phyloP scores from a whole-genome alignment of 2,329 filamentous ascomycete species.

The Stachybotrys chartarum region DNA sequence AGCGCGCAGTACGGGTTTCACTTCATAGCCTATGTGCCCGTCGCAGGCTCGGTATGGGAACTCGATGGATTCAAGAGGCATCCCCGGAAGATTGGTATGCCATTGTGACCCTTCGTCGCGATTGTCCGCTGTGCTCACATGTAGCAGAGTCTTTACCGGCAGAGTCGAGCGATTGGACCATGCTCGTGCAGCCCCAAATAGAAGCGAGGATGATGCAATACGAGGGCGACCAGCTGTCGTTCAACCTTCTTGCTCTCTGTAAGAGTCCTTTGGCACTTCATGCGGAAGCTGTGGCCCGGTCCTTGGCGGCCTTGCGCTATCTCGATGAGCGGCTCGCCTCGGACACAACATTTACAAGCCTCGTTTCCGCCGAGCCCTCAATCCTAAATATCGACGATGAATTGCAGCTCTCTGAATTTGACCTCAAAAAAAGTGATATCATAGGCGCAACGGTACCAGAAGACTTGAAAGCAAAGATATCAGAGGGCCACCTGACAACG shows the following conservation, averaged over 20 bases:
- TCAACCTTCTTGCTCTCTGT: slow-evolving; percentile 70
- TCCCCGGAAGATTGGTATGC: slow-evolving; percentile 40
- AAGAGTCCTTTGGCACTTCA: slow-evolving; percentile 53
- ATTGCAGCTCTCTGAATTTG: slow-evolving; percentile 20
- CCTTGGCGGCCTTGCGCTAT: slow-evolving; percentile 29
- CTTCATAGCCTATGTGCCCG: slow-evolving; percentile 83
- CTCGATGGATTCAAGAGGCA: slow-evolving; percentile 75
- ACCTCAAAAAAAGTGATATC: slow-evolving; percentile 17
- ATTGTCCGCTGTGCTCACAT: neutral
- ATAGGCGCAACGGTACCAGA: slow-evolving; percentile 10
- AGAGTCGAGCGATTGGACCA: slow-evolving; percentile 52
- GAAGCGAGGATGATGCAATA: slow-evolving; percentile 60
- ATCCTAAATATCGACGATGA: slow-evolving; percentile 14
- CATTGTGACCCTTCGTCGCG: neutral
- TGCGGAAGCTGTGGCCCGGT: slow-evolving; percentile 36
- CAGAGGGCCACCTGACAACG: slow-evolving; percentile 3
- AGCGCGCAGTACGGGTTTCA: slow-evolving; percentile 65
- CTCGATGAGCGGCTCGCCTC: slow-evolving; percentile 25
- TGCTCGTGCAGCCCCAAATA: slow-evolving; percentile 57
- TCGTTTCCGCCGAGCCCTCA: slow-evolving; percentile 12
- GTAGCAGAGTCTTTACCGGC: slow-evolving; percentile 11
- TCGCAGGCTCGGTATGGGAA: slow-evolving; percentile 71
- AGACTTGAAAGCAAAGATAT: slow-evolving; percentile 7
- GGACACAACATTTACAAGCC: slow-evolving; percentile 10
- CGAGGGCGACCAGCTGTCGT: slow-evolving; percentile 60